phyloP scores from a whole-genome alignment of 1,284 basidiomycete genomes.

The Marasmius tenuissimus region DNA sequence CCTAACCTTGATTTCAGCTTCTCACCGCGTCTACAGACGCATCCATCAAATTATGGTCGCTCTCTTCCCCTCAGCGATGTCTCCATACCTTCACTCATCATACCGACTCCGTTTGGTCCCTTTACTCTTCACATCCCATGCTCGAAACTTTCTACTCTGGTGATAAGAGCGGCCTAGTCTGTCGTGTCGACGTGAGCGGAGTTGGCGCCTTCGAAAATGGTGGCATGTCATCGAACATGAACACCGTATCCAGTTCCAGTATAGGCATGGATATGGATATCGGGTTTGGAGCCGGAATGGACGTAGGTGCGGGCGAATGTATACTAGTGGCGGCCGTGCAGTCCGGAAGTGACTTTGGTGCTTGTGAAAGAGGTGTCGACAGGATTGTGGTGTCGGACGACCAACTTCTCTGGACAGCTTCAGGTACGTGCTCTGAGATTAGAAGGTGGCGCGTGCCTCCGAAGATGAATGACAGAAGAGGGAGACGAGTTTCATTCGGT shows the following conservation, averaged over 20 bases:
- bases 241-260: background rate
- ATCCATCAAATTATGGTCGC: conserved; percentile 91
- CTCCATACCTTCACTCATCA: conserved; percentile 97
- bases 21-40: conserved; percentile 90
- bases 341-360: background rate
- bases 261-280: background rate
- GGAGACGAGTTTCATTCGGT: conserved; percentile 10
- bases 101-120: conserved; percentile 92
- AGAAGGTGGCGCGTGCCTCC: conserved; percentile 76
- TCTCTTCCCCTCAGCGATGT: conserved; percentile 78
- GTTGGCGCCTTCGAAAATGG: background rate
- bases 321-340: conserved; percentile 48
- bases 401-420: conserved; percentile 88
- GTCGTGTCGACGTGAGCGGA: conserved; percentile 75
- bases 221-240: too few relatives aligned
- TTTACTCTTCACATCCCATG: conserved; percentile 85
- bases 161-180: conserved; percentile 87
- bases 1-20: conserved; percentile 46
- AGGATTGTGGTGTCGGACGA: conserved; percentile 87
- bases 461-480: conserved; percentile 37
- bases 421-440: conserved; percentile 71
- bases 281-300: conserved; percentile 60
- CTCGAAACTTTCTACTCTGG: conserved; percentile 96
- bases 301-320: conserved; percentile 88
- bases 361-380: conserved; percentile 69